phyloP scores from a whole-genome alignment of 2,329 filamentous ascomycete genomes.

The Trichoderma sp. region DNA sequence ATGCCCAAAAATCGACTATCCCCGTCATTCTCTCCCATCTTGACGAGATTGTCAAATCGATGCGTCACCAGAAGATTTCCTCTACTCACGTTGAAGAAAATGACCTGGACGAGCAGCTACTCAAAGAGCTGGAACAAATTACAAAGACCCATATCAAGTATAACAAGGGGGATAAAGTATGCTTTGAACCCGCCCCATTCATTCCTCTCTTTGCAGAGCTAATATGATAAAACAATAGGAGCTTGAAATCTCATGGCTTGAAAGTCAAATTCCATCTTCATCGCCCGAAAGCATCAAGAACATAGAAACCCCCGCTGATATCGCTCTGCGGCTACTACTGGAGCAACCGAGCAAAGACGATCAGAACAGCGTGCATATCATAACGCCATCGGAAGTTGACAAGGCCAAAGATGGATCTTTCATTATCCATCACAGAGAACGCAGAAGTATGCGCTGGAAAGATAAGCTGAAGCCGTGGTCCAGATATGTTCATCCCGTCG shows the following conservation, averaged over 20 bases:
- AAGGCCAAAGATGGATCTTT: constrained; percentile 29
- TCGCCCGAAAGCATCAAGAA: constrained; percentile 18
- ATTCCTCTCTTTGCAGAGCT: background rate
- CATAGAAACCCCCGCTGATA: constrained; percentile 49
- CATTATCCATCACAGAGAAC: constrained; percentile 39
- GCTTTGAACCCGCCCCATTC: background rate
- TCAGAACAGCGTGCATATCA: constrained; percentile 31
- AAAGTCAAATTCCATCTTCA: constrained; percentile 32
- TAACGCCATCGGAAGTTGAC: constrained; percentile 28
- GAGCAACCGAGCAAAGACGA: constrained; percentile 31
- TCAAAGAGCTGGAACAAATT: constrained; percentile 40
- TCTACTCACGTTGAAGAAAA: constrained; percentile 31
- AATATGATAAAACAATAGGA: constrained; percentile 31
- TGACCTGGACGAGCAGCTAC: constrained; percentile 32
- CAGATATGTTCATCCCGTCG: constrained; percentile 36
- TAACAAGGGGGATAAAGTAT: constrained; percentile 33
- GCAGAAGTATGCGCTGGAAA: constrained; percentile 42
- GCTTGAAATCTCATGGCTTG: constrained; percentile 50
- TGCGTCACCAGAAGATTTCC: constrained; percentile 38
- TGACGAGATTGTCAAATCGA: constrained; percentile 37
- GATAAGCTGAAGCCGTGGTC: constrained; percentile 42
- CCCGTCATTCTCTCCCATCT: constrained; percentile 44
- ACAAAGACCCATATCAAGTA: constrained; percentile 41
- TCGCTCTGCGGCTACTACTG: constrained; percentile 52
- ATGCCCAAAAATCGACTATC: constrained; percentile 38